Conservation (phyloP, 2,329 filamentous ascomycete genomes). For the Pseudofabraea citricarpa region DNA sequence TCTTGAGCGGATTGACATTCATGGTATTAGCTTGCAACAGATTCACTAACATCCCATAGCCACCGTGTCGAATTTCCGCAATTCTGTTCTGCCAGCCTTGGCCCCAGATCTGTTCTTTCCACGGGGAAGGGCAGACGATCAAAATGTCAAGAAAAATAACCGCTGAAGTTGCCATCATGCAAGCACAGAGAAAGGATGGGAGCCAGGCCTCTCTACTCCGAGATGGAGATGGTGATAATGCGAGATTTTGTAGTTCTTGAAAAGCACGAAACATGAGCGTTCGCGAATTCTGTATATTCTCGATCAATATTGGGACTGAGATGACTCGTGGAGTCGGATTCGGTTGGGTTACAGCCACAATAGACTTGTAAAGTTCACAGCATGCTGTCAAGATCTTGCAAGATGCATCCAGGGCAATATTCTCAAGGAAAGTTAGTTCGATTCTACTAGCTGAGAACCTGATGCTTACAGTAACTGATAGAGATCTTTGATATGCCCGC, state of each 20-base stretch:
- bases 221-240: constrained; percentile 8
- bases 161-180: constrained; percentile 7
- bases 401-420: constrained; percentile 10
- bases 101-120: constrained; percentile 14
- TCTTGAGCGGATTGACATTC: constrained; percentile 10
- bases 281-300: constrained; percentile 9
- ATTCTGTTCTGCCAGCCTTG: constrained; percentile 8
- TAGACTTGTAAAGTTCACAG: constrained; percentile 13
- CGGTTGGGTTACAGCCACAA: constrained; percentile 3
- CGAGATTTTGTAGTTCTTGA: constrained; percentile 9
- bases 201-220: constrained; percentile 11
- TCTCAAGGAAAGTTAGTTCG: neutral
- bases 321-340: neutral
- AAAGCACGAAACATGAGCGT: constrained; percentile 12
- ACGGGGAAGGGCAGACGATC: constrained; percentile 9
- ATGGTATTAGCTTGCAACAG: constrained; percentile 9
- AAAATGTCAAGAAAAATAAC: constrained; percentile 12
- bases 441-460: neutral
- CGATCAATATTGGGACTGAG: constrained; percentile 6
- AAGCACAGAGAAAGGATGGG: constrained; percentile 12
- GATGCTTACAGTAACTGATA: constrained; percentile 5
- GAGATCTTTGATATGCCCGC: constrained; percentile 4
- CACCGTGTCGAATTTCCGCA: constrained; percentile 9
- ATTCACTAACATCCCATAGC: constrained; percentile 13
- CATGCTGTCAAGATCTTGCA: constrained; percentile 8